Evolutionary conservation across 2,329 filamentous ascomycete species (phyloP).

Genomic region (Fusarium sp.): DNA sequence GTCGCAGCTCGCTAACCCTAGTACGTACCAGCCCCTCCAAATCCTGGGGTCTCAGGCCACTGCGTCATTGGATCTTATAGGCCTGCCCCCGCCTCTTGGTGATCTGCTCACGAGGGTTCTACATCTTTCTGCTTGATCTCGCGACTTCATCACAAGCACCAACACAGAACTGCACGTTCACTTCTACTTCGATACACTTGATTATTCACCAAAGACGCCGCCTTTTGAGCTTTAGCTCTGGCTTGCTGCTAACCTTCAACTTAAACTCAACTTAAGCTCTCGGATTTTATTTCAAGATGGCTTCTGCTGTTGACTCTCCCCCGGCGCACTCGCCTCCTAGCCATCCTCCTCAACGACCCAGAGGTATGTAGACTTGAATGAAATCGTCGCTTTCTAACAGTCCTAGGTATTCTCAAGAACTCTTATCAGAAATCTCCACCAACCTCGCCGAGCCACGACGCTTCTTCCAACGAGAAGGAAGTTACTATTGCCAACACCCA

Average conservation of each 20-base stretch:
- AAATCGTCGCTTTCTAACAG: constrained; percentile 1
- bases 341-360: constrained; percentile 59
- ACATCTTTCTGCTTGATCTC: constrained; percentile 38
- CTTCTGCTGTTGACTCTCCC: constrained; percentile 56
- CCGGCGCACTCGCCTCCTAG: constrained; percentile 59
- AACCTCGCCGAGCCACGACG: constrained; percentile 62
- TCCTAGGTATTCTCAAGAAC: constrained; percentile 92
- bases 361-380: constrained; percentile 53
- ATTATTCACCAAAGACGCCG: constrained; percentile 20
- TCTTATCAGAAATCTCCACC: constrained; percentile 74
- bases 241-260: constrained; percentile 32
- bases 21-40: constrained; percentile 40
- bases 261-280: constrained; percentile 11
- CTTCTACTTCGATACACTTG: neutral
- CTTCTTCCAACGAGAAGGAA: constrained; percentile 78
- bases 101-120: constrained; percentile 46
- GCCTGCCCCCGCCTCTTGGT: constrained; percentile 36
- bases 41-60: constrained; percentile 40
- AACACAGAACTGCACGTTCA: neutral
- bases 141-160: constrained; percentile 43
- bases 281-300: constrained; percentile 54
- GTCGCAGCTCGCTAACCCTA: neutral
- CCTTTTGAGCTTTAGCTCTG: constrained; percentile 24
- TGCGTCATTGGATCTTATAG: constrained; percentile 44
- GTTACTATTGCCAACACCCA: constrained; percentile 94